Conservation (phyloP, 2,329 filamentous ascomycete genomes). For the Thelonectria discophora region DNA sequence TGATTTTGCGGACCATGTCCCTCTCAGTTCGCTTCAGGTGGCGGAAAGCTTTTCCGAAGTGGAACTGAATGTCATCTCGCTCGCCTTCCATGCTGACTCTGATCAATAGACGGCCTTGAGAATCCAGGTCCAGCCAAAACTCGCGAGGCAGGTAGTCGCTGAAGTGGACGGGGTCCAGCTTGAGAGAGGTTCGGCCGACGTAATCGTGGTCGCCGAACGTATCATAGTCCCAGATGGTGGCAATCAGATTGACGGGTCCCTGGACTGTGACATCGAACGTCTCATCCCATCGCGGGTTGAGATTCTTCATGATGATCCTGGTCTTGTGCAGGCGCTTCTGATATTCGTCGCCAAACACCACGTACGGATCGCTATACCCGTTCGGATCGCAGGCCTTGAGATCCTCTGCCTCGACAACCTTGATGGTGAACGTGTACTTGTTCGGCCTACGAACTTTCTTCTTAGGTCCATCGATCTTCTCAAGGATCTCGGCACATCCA, state of each 20-base stretch:
- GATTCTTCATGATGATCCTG: constrained; percentile 85
- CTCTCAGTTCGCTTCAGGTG: constrained; percentile 94
- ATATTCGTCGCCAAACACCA: constrained; percentile 96
- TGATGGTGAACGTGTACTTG: constrained; percentile 98
- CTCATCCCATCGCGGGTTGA: constrained; percentile 98
- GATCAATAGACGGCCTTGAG: constrained; percentile 87
- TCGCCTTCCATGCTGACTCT: constrained; percentile 99
- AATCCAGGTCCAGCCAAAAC: constrained; percentile 97
- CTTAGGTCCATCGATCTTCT: constrained; percentile 75
- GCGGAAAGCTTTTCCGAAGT: constrained; percentile 96
- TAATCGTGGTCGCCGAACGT: constrained; percentile 97
- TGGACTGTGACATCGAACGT: constrained; percentile 95
- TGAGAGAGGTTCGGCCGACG: constrained; percentile 94
- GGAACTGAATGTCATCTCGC: constrained; percentile 97
- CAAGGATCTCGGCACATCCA: constrained; percentile 83
- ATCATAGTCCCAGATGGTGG: constrained; percentile 98
- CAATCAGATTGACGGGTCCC: constrained; percentile 91
- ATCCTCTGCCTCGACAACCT: constrained; percentile 97
- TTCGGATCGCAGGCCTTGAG: constrained; percentile 97
- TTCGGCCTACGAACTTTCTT: constrained; percentile 72
- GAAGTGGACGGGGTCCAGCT: constrained; percentile 97
- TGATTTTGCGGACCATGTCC: constrained; percentile 98
- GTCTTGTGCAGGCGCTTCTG: constrained; percentile 97
- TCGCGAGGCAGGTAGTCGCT: constrained; percentile 94
- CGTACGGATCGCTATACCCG: constrained; percentile 94